These are phyloP conservation scores for Coemansia sp. DNA, from an alignment of 192 early-diverging fungal genomes.

Conservation along the genomic window DNA sequence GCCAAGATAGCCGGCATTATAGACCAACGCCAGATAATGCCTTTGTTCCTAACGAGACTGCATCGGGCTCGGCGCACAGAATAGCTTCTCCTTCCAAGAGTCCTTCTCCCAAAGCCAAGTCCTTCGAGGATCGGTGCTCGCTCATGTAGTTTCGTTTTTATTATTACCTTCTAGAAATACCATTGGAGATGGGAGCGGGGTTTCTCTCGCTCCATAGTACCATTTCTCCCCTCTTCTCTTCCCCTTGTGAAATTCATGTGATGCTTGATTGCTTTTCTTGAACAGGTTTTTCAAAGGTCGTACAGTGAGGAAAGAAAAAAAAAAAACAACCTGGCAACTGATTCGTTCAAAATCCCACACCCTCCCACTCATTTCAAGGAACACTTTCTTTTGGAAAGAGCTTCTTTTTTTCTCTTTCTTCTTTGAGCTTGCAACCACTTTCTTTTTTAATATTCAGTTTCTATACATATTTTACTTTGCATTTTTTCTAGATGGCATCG, in stretches of 20 bases:
- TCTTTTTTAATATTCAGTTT: conserved; percentile 7
- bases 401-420: not conserved
- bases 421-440: conserved; percentile 2
- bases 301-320: not conserved
- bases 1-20: too few species aligned
- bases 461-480: conserved; percentile 6
- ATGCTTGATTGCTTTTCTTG: not conserved
- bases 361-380: not conserved
- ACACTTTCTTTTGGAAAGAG: not conserved
- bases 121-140: not conserved
- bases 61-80: too few species aligned
- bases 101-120: not conserved
- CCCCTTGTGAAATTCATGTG: too few species aligned
- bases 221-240: too few species aligned
- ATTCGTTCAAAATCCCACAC: not conserved
- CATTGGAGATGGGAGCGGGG: too few species aligned
- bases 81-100: not conserved
- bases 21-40: too few species aligned
- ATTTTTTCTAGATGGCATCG: conserved; percentile 39
- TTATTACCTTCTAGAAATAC: too few species aligned
- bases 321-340: not conserved
- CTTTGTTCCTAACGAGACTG: too few species aligned
- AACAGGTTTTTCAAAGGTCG: not conserved
- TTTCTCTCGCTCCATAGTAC: too few species aligned
- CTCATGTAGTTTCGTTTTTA: not conserved